Evolutionary conservation across 805 yeast genomes (phyloP).

Genomic region (Kodamaea laetipori): DNA sequence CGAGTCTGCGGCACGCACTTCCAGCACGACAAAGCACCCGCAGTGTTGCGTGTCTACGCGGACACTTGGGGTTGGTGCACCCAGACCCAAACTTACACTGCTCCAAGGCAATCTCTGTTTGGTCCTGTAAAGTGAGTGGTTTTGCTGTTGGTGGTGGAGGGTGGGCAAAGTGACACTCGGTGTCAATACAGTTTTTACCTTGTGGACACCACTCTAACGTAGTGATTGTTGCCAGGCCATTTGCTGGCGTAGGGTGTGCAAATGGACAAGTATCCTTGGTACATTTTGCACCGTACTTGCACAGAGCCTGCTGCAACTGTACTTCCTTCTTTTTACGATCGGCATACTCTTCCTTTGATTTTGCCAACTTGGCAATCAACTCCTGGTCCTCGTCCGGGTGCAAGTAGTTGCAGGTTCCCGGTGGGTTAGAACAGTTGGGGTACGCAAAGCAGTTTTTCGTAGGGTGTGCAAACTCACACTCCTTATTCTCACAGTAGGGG

Average conservation of each 20-base stretch:
- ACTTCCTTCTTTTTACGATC: conserved; percentile 41
- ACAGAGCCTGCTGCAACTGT: conserved; percentile 48
- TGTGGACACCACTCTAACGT: conserved; percentile 75
- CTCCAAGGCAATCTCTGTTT: conserved; percentile 58
- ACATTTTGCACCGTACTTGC: conserved; percentile 78
- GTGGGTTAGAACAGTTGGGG: conserved; percentile 76
- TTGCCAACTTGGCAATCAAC: conserved; percentile 66
- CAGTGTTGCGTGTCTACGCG: conserved; percentile 80
- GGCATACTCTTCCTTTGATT: conserved; percentile 52
- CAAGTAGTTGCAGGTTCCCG: conserved; percentile 79
- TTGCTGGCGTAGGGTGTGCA: conserved; percentile 91
- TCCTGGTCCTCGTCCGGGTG: conserved; percentile 87
- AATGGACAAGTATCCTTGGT: conserved; percentile 79
- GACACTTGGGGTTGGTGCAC: conserved; percentile 79
- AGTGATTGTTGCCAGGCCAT: conserved; percentile 68
- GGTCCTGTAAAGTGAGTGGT: conserved; percentile 24
- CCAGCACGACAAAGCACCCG: conserved; percentile 82
- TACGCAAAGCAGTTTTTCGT: conserved; percentile 70
- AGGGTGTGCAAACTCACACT: conserved; percentile 80
- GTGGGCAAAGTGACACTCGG: conserved; percentile 72
- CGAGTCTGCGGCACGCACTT: conserved; percentile 70
- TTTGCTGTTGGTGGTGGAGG: conserved; percentile 63
- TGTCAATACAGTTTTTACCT: conserved; percentile 64
- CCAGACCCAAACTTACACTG: conserved; percentile 78
- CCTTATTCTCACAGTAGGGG: conserved; percentile 69